A percentile compares a stretch with the other conserved stretches of the same genome.
These are phyloP conservation scores for Solanum hybrid DNA, from an alignment of 305 asterid genomes.

Conservation along the genomic window DNA sequence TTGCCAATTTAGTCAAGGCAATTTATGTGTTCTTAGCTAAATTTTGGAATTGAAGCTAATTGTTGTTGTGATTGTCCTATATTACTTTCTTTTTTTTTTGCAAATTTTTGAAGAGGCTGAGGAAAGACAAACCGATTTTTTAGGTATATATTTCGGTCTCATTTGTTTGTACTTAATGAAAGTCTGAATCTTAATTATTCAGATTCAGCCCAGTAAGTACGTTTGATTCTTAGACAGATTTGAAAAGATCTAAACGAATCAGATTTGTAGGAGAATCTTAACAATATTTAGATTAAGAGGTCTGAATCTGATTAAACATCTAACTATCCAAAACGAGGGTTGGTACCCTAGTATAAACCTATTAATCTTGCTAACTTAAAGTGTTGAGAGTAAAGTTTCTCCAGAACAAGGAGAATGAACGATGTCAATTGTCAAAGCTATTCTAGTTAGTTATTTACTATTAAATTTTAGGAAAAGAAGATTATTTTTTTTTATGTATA, in stretches of 20 bases:
- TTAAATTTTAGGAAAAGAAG: no score
- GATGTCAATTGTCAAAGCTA: neutral
- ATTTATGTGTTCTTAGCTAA: neutral
- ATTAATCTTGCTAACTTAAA: no score
- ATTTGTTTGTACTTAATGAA: no score
- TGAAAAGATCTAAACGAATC: no score
- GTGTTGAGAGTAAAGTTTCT: neutral
- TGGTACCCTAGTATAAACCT: neutral
- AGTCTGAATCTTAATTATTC: no score
- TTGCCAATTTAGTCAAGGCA: neutral
- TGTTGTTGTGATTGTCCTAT: neutral
- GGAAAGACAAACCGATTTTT: neutral
- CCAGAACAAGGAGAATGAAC: neutral
- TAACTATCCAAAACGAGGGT: neutral
- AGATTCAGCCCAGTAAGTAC: no score
- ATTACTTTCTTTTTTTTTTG: neutral
- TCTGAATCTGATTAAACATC: neutral
- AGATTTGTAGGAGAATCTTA: neutral
- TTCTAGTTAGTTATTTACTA: neutral
- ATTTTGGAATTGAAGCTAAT: neutral
- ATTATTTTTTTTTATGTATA: no score
- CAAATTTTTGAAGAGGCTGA: neutral
- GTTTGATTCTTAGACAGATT: no score
- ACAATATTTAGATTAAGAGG: neutral
- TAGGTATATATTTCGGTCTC: no score